Evolutionary conservation across 2,329 filamentous ascomycete genomes (phyloP), one percentile per base, ranked within the genome.

Genomic region (Colletotrichum eremochloae): DNA sequence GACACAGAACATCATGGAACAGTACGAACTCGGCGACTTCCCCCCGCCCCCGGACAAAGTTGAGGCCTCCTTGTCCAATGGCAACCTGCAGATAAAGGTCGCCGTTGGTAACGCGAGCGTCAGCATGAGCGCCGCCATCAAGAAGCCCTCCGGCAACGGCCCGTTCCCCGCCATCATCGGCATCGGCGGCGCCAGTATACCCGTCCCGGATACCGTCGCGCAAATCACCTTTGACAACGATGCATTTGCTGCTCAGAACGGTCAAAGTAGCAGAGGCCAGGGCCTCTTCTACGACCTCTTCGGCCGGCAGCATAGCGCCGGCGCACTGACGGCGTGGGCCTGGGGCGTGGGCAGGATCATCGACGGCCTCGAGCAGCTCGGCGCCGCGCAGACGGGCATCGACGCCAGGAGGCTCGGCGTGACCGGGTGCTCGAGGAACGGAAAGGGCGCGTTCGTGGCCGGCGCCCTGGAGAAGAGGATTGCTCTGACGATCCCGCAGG

Each of bases 341-440:
- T 91, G 89, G 89, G 89, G 87, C 68, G 87, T 90, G 2, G 86
- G 86, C 76, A 87, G 88, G 63, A 84, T 91, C 74, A 86, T 91
- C 62, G 89, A 91, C 77, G 88, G 84, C 20, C 82, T 91, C 48
- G 88, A 90, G 81, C 82, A 84, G 77, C 81, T 86, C 53, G 82
- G 82, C 18, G 76, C 80, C 20, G 78, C 78, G 15, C 84, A 83
- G 31, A 82, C 84, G 3, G 82, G 82, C 50, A 90, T 91, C 77
- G 84, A 89, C 78, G 76, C 83, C 33, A 82, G 78, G 48, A 82
- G 81, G 3, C 79, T 89, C 29, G 89, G 87, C 60, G 88, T 91
- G 2, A 91, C 89, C 18, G 90, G 90, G 6, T 92, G 89, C 83
- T 91, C 88, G 65, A 86, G 89, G 52, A 90, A 91, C 80, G 89